Base-by-base conservation (phyloP, 129 eudicot species). In the Pseudognaphalium luteoalbum region DNA sequence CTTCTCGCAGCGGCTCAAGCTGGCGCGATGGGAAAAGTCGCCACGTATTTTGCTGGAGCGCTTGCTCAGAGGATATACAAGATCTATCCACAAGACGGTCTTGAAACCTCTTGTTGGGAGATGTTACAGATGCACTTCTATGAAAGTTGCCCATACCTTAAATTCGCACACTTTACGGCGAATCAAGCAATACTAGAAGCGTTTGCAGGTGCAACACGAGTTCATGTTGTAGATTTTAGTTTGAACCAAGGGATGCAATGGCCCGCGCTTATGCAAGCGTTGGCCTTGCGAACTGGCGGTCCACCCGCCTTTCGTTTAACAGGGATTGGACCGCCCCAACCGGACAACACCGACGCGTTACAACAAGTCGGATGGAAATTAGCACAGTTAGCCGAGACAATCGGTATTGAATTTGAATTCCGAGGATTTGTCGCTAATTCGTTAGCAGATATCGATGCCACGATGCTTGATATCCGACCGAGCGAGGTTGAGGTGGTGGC, bases 131-230 rank as follows among this genome's bases (percentile, higher is more conserved):
- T 84, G 96, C 97, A 92, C 73, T 92, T 92, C 74, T 92, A 92
- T 41, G 97, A 92, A 59, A 77, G 89, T 5, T 83, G 86, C 0
- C 97, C 97, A 2, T 92, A 92, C 65, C 80, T 92, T 14, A 92
- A 92, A 84, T 92, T 92, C 78, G 97, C 97, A 2, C 97, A 92
- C 62, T 92, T 92, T 66, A 92, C 97, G 0, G 97, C 97, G 1
- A 92, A 89, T 81, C 97, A 92, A 76, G 97, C 96, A 39, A 92
- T 92, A 12, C 78, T 92, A 5, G 97, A 89, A 41, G 97, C 97
- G 1, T 89, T 92, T 37, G 85, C 85, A 0, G 93, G 91, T 0
- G 86, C 81, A 0, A 79, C n/a, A 14, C 73, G 80, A 7, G 97
- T 92, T 14, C 97, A 92, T 29, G 93, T 92, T 6, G 70, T 92